phyloP scores from a whole-genome alignment of 225 moss, liverwort and hornwort genomes.

The Takakia lepidozioides region DNA sequence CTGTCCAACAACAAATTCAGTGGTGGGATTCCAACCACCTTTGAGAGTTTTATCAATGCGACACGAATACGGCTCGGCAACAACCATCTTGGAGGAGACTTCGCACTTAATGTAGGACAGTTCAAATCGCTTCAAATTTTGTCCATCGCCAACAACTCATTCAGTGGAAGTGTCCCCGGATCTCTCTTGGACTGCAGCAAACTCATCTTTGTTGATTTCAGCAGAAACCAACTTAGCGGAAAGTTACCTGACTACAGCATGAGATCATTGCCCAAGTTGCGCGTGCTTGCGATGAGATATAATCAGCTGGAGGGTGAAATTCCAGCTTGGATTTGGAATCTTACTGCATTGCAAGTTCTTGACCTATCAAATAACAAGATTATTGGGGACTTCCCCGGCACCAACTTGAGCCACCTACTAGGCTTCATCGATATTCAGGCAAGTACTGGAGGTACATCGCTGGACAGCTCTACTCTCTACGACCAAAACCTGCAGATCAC shows the following conservation, averaged over 20 bases:
- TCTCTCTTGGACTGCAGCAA: too few species aligned
- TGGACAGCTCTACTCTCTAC: constrained; percentile 6
- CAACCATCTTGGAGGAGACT: constrained; percentile 34
- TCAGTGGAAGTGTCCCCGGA: too few species aligned
- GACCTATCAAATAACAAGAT: constrained; percentile 21
- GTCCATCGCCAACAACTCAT: too few species aligned
- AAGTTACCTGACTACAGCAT: not conserved
- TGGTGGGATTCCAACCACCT: constrained; percentile 39
- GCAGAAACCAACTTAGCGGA: not conserved
- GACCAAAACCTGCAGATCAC: too few species aligned
- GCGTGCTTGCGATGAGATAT: constrained; percentile 2
- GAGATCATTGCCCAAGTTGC: not conserved
- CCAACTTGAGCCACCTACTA: constrained; percentile 14
- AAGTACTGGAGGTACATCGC: not conserved
- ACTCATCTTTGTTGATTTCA: not conserved
- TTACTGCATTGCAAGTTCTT: constrained; percentile 17
- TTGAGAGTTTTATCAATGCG: constrained; percentile 51
- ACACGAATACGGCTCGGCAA: constrained; percentile 49
- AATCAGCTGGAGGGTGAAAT: constrained; percentile 12
- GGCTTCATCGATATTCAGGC: constrained; percentile 11
- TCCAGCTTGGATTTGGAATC: constrained; percentile 21
- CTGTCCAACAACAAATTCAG: constrained; percentile 56
- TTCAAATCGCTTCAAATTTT: too few species aligned
- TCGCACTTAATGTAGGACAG: constrained; percentile 16
- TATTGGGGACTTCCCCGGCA: constrained; percentile 4